Evolutionary conservation across 2,329 filamentous ascomycete genomes (phyloP), one percentile per base, ranked within the genome.

Genomic region (Colletotrichum sp.): DNA sequence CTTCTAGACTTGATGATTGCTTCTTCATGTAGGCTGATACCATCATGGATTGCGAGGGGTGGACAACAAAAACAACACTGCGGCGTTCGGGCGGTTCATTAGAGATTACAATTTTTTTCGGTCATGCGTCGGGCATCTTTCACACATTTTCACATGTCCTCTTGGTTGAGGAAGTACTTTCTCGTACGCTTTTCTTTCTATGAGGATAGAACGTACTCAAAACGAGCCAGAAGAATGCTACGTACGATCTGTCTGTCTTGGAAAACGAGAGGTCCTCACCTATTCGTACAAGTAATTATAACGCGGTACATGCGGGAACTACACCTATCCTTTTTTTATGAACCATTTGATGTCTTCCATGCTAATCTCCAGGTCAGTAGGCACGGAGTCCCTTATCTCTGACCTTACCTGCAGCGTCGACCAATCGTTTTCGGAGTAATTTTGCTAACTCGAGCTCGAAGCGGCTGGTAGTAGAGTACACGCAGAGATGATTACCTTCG

Each of bases 301-400:
- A 76, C 72, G 72, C 55, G 73, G 28, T 77, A 77, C 76, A 76
- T 77, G 69, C 61, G 66, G 59, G 30, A 64, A 52, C 69, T 76
- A 57, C 65, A 52, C 65, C 48, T 24, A 34, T 39, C 30, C 59
- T 39, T 72, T n/a, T 69, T 70, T 52, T 28, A 63, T 68, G 57
- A 55, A 52, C 65, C 76, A 69, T 48, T 39, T 59, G 26, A 52
- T 30, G 18, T 70, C 18, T 66, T 68, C 74, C 60, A 72, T 60
- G 39, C 75, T 77, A 69, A 75, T 76, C 80, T 79, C 78, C 75
- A 78, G 80, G 82, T 82, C 82, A 84, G 81, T 80, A 84, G 83
- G 83, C 83, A 78, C 82, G 81, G 80, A 83, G 84, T 80, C 82
- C 82, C 88, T 90, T 90, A 90, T 88, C 89, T 89, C 88, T 88